phyloP scores from a whole-genome alignment of 1,139 yeast genomes.

The Pichia sp. region DNA sequence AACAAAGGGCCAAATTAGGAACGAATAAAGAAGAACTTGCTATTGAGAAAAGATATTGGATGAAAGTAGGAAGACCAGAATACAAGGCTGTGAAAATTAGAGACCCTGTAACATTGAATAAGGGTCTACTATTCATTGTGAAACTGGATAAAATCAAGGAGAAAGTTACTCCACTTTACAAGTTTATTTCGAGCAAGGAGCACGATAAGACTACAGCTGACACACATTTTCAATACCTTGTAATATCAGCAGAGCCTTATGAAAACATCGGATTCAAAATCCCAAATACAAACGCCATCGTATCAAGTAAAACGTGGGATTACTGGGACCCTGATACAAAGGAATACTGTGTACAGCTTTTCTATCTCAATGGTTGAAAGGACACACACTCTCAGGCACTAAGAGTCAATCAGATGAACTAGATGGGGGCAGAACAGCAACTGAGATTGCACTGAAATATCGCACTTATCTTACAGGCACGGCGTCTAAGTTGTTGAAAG shows the following conservation, averaged over 20 bases:
- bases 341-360: conserved; percentile 62
- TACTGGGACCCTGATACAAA: conserved; percentile 63
- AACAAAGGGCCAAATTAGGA: conserved; percentile 12
- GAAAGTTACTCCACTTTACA: conserved; percentile 46
- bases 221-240: conserved; percentile 51
- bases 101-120: conserved; percentile 46
- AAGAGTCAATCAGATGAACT: too few relatives aligned
- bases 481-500: too few relatives aligned
- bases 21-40: conserved; percentile 4
- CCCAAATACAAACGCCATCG: conserved; percentile 52
- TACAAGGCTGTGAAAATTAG: conserved; percentile 61
- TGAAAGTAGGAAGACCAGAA: conserved; percentile 66
- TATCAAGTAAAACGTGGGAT: conserved; percentile 53
- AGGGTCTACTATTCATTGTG: conserved; percentile 57
- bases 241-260: conserved; percentile 81
- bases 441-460: too few relatives aligned
- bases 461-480: too few relatives aligned
- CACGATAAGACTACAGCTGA: conserved; percentile 43
- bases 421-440: too few relatives aligned
- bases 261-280: conserved; percentile 67
- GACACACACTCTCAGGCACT: too few relatives aligned
- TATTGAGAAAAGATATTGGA: conserved; percentile 41
- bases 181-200: conserved; percentile 72
- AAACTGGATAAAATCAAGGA: conserved; percentile 45
- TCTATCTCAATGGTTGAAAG: too few relatives aligned